These are phyloP conservation scores for Phytophthora sansomeana DNA, from an alignment of 352 stramenopile genomes.

Conservation along the genomic window DNA sequence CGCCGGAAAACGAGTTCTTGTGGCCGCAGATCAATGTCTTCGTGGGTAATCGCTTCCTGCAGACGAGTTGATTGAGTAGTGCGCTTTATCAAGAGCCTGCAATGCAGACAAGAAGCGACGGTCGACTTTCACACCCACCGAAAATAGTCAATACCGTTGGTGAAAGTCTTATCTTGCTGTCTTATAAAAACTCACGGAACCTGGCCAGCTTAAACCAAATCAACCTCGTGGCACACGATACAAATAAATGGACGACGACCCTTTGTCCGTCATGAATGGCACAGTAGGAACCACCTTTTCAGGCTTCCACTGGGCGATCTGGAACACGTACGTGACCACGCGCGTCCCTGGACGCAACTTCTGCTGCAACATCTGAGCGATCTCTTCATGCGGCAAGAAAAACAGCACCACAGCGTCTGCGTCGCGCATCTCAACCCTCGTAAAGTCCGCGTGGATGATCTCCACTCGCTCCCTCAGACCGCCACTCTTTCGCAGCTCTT, in stretches of 20 bases:
- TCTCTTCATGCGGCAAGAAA: conserved; percentile 67
- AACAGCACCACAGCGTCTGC: conserved; percentile 70
- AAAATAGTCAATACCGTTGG: conserved; percentile 29
- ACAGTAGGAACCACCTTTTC: conserved; percentile 51
- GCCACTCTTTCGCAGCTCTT: conserved; percentile 1
- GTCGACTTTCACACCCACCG: neutral
- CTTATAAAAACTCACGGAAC: conserved; percentile 9
- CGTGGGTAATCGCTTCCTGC: neutral
- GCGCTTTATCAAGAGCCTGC: neutral
- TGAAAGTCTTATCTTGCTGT: conserved; percentile 7
- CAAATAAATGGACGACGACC: conserved; percentile 53
- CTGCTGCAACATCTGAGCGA: conserved; percentile 38
- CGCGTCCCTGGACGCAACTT: conserved; percentile 54
- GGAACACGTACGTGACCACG: conserved; percentile 76
- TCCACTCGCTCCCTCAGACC: conserved; percentile 27
- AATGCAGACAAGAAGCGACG: conserved; percentile 21
- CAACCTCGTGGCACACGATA: conserved; percentile 45
- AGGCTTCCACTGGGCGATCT: conserved; percentile 63
- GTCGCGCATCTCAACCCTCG: conserved; percentile 48
- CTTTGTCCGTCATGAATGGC: conserved; percentile 68
- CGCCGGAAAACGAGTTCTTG: conserved; percentile 84
- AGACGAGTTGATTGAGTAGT: conserved; percentile 4
- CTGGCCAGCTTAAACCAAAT: neutral
- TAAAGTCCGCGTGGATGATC: conserved; percentile 67
- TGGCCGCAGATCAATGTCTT: conserved; percentile 60